phyloP scores from a whole-genome alignment of 192 early-diverging fungal species.

The Coemansia aciculifera region DNA sequence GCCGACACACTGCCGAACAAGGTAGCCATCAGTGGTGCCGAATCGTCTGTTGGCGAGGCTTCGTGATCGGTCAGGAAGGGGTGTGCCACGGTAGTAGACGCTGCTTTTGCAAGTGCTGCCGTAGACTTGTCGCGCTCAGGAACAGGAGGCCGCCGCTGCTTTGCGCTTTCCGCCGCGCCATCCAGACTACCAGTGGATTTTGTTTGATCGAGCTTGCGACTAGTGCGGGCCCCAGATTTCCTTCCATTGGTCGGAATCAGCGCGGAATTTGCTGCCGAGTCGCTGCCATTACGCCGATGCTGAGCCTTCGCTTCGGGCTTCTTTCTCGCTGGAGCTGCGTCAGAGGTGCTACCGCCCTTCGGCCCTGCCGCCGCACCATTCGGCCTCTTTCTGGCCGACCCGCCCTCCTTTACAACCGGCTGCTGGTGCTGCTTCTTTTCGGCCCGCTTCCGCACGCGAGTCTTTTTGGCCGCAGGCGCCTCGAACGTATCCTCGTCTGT shows the following conservation, averaged over 20 bases:
- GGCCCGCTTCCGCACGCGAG: slow-evolving; percentile 32
- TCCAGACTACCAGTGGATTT: slow-evolving; percentile 15
- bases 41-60: not conserved
- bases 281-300: slow-evolving; percentile 30
- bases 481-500: slow-evolving; percentile 26
- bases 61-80: not conserved
- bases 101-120: slow-evolving; percentile 5
- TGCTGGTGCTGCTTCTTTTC: slow-evolving; percentile 33
- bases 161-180: slow-evolving; percentile 11
- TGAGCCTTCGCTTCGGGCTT: slow-evolving; percentile 25
- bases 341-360: slow-evolving; percentile 18
- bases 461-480: slow-evolving; percentile 21
- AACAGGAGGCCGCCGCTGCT: slow-evolving; percentile 30
- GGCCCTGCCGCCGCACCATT: slow-evolving; percentile 19
- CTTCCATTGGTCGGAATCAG: slow-evolving; percentile 49
- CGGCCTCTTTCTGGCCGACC: slow-evolving; percentile 20
- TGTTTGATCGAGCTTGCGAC: slow-evolving; percentile 45
- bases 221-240: slow-evolving; percentile 47
- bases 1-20: not conserved
- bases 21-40: not conserved
- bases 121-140: slow-evolving; percentile 33
- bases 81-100: not conserved
- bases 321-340: slow-evolving; percentile 24
- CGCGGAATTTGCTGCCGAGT: slow-evolving; percentile 11
- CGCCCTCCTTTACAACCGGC: slow-evolving; percentile 18